A percentile compares a stretch with the other conserved stretches of the same genome.
Evolutionary conservation across 441 rosid species (phyloP).

Genomic region (Adansonia madagascariensis): DNA sequence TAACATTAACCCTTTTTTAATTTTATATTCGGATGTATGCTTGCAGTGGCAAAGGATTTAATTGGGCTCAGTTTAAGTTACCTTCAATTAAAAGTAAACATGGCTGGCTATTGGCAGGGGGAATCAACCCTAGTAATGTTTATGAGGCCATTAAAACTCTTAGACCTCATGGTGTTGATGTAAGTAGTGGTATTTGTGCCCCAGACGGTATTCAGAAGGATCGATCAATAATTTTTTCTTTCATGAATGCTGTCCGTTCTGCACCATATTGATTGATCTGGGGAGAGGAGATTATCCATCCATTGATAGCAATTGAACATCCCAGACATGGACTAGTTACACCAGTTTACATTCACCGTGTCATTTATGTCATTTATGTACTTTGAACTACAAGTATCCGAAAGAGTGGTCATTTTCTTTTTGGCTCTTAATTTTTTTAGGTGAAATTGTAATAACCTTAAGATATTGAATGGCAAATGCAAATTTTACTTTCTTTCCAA

Average conservation of each 20-base stretch:
- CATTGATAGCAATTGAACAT: not conserved
- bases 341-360: not conserved
- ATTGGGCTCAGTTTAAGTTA: slow-evolving; percentile 67
- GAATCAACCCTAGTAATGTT: slow-evolving; percentile 70
- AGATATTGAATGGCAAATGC: not conserved
- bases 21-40: not conserved
- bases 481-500: not conserved
- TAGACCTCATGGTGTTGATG: slow-evolving; percentile 77
- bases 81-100: slow-evolving; percentile 69
- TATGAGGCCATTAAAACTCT: slow-evolving; percentile 63
- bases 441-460: not conserved
- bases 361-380: not conserved
- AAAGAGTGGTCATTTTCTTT: not conserved
- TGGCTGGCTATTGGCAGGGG: slow-evolving; percentile 93
- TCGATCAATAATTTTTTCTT: slow-evolving; percentile 56
- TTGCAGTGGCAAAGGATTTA: slow-evolving; percentile 83
- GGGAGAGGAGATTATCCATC: slow-evolving; percentile 12
- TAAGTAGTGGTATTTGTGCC: slow-evolving; percentile 81
- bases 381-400: not conserved
- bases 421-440: not conserved
- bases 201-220: slow-evolving; percentile 75
- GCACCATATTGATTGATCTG: slow-evolving; percentile 38
- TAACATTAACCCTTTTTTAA: not conserved
- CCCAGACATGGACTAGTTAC: not conserved
- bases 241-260: slow-evolving; percentile 58